Conservation (phyloP, 169 alveolate species). For the Eimeria maxima region DNA sequence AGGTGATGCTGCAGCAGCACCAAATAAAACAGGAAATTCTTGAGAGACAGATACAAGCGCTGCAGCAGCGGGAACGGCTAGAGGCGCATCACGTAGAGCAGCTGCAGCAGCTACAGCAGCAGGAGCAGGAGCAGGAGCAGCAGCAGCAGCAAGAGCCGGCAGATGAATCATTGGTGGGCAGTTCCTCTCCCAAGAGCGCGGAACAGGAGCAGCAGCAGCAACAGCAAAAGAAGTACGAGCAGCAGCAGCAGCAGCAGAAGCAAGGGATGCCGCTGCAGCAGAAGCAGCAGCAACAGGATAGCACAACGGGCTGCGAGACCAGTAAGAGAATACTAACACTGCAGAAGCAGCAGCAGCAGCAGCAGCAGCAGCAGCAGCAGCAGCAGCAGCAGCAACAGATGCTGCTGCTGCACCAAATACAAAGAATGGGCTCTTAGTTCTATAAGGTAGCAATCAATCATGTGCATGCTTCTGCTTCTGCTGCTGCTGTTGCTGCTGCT, state of each 20-base stretch:
- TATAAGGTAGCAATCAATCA: not conserved
- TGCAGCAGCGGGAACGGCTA: conserved; percentile 42
- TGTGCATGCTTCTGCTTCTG: conserved; percentile 7
- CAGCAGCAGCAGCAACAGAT: no score
- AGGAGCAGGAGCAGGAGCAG: not conserved
- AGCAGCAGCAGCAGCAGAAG: not conserved
- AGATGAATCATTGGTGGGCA: not conserved
- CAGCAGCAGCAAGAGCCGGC: no score
- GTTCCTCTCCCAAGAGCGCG: not conserved
- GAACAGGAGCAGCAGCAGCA: not conserved
- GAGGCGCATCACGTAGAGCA: conserved; percentile 33
- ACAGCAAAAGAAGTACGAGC: not conserved
- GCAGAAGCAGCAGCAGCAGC: conserved; percentile 36
- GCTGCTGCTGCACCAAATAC: no score
- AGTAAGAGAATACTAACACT: not conserved
- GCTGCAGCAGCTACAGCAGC: conserved; percentile 35
- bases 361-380: conserved; percentile 11
- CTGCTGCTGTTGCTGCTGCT: conserved; percentile 18
- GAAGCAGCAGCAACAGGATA: conserved; percentile 12
- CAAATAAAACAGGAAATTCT: conserved; percentile 3
- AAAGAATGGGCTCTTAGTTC: no score
- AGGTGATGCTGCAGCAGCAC: not conserved
- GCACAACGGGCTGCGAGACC: no score
- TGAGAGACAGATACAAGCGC: not conserved
- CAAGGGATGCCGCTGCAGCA: conserved; percentile 6